Evolutionary conservation across 1,139 yeast genomes (phyloP).

Genomic region (Nakaseomyces nivariensis): DNA sequence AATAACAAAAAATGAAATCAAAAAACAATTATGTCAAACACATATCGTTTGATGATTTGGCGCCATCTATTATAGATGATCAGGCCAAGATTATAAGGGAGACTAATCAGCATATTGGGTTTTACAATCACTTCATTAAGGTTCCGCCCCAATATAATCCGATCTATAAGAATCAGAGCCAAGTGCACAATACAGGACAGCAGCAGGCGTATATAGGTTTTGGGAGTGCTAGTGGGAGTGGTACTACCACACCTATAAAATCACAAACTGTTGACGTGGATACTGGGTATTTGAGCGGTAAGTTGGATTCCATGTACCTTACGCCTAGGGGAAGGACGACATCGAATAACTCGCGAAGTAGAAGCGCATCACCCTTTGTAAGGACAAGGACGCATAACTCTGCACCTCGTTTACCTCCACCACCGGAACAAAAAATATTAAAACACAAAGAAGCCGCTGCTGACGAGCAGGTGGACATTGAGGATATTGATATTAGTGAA

Average conservation of each 20-base stretch:
- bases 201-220: no score
- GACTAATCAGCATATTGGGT: conserved; percentile 15
- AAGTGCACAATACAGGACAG: not conserved
- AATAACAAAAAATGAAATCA: no score
- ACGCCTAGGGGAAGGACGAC: not conserved
- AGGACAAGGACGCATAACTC: not conserved
- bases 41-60: conserved; percentile 28
- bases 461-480: conserved; percentile 11
- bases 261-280: not conserved
- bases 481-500: conserved; percentile 19
- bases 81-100: conserved; percentile 18
- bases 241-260: conserved; percentile 1
- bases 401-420: conserved; percentile 28
- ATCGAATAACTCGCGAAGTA: conserved; percentile 4
- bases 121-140: conserved; percentile 22
- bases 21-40: conserved; percentile 14
- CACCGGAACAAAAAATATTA: conserved; percentile 28
- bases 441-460: conserved; percentile 12
- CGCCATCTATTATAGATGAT: conserved; percentile 26
- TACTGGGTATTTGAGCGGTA: not conserved
- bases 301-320: not conserved
- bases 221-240: conserved; percentile 1
- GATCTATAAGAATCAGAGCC: conserved; percentile 8
- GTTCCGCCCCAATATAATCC: conserved; percentile 28
- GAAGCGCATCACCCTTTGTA: conserved; percentile 9